These are phyloP conservation scores for Aquilaria sinensis DNA, from an alignment of 345 rosid species.

Conservation along the genomic window DNA sequence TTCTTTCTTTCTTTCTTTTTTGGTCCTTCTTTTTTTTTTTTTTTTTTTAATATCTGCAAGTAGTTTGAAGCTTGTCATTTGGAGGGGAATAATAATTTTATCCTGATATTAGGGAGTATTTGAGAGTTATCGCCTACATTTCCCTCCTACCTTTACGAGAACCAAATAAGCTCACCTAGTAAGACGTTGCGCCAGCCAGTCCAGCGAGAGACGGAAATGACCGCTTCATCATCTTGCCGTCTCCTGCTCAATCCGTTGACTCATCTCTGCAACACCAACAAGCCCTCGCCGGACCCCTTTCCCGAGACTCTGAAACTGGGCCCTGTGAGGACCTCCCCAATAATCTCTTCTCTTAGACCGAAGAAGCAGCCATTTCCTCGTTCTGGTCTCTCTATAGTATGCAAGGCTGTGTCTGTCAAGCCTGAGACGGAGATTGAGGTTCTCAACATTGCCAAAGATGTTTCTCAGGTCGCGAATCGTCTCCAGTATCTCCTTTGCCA, in stretches of 20 bases:
- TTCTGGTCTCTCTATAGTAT: conserved; percentile 39
- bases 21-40: no score
- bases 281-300: conserved; percentile 13
- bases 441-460: conserved; percentile 84
- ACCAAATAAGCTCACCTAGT: no score
- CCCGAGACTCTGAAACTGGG: conserved; percentile 20
- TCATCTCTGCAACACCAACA: conserved; percentile 30
- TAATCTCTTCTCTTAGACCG: conserved; percentile 13
- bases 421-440: conserved; percentile 51
- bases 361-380: conserved; percentile 23
- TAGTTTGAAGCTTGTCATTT: no score
- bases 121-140: no score
- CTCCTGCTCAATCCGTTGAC: conserved; percentile 33
- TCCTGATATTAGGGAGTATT: no score
- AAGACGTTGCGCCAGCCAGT: no score
- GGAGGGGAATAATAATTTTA: no score
- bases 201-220: conserved; percentile 21
- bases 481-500: neutral
- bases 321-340: conserved; percentile 12
- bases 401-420: conserved; percentile 60
- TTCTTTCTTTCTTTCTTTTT: no score
- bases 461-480: conserved; percentile 47
- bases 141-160: no score
- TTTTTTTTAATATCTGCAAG: no score
- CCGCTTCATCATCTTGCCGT: conserved; percentile 33